Evolutionary conservation across 2,329 filamentous ascomycete genomes (phyloP).

Genomic region (Niveomyces coronatus): DNA sequence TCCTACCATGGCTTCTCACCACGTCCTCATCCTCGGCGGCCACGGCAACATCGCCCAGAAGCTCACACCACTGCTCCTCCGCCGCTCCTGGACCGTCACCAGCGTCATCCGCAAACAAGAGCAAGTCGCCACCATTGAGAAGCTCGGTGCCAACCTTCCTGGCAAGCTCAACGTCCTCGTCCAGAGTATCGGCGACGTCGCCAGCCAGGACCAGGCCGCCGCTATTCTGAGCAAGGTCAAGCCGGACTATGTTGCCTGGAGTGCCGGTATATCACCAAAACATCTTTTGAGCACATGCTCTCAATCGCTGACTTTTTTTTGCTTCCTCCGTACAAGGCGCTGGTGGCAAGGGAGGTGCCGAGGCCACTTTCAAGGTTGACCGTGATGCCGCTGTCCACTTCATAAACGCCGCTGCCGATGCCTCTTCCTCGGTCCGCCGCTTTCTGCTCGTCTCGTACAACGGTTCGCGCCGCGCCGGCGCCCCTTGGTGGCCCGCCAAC

Average conservation of each 20-base stretch:
- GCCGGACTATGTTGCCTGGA: constrained; percentile 59
- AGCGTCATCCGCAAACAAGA: constrained; percentile 66
- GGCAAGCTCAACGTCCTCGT: constrained; percentile 61
- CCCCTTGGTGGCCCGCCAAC: constrained; percentile 46
- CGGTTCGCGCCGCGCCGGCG: constrained; percentile 38
- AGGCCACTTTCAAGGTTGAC: constrained; percentile 48
- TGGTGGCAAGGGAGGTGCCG: constrained; percentile 47
- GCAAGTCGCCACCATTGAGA: constrained; percentile 54
- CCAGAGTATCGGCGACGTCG: constrained; percentile 61
- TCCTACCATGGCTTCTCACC: constrained; percentile 25
- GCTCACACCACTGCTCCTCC: constrained; percentile 66
- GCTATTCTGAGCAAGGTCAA: constrained; percentile 50
- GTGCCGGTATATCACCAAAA: constrained; percentile 40
- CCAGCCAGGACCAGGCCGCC: constrained; percentile 50
- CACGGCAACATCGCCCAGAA: constrained; percentile 70
- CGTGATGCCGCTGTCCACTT: constrained; percentile 53
- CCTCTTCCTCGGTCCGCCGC: constrained; percentile 42
- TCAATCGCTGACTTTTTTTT: background rate
- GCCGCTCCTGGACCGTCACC: constrained; percentile 66
- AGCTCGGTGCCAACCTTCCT: constrained; percentile 45
- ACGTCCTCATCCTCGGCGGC: constrained; percentile 67
- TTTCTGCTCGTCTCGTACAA: constrained; percentile 58
- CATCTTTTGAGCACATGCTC: background rate
- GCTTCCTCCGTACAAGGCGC: constrained; percentile 31
- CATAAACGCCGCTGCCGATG: constrained; percentile 48